Evolutionary conservation across 805 yeast species (phyloP).

Genomic region (Millerozyma miso): DNA sequence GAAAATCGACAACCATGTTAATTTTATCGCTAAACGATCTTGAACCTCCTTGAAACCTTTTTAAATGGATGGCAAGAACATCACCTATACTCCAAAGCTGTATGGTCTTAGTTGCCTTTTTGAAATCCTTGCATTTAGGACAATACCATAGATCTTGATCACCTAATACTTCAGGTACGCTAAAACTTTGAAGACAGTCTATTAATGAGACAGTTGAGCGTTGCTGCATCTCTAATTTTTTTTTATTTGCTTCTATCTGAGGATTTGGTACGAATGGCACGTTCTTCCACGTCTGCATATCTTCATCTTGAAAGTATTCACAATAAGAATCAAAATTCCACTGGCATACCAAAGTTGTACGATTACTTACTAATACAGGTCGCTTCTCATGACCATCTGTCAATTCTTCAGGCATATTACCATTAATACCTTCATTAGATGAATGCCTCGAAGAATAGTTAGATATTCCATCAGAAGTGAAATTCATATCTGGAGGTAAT

Average conservation of each 20-base stretch:
- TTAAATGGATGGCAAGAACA: slow-evolving; percentile 81
- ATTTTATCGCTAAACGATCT: slow-evolving; percentile 86
- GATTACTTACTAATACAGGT: slow-evolving; percentile 16
- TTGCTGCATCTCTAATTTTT: slow-evolving; percentile 29
- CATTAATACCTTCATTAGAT: neutral
- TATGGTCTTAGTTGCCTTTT: slow-evolving; percentile 85
- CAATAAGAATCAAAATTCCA: slow-evolving; percentile 53
- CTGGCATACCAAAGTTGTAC: slow-evolving; percentile 51
- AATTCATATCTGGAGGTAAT: slow-evolving; percentile 5
- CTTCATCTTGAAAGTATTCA: slow-evolving; percentile 49
- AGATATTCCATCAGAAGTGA: neutral
- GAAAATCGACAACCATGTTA: slow-evolving; percentile 79
- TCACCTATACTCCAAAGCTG: slow-evolving; percentile 95
- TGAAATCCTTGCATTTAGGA: slow-evolving; percentile 81
- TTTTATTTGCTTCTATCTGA: slow-evolving; percentile 49
- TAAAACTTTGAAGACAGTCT: slow-evolving; percentile 72
- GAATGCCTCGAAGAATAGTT: neutral
- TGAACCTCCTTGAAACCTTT: slow-evolving; percentile 75
- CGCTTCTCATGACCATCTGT: slow-evolving; percentile 9
- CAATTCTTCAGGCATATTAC: neutral
- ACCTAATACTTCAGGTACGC: slow-evolving; percentile 79
- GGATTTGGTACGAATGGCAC: slow-evolving; percentile 41
- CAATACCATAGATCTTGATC: slow-evolving; percentile 93
- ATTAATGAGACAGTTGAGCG: slow-evolving; percentile 50
- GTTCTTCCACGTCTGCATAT: slow-evolving; percentile 52